Base-by-base conservation (phyloP, 345 rosid genomes). In the Aurinia saxatilis region DNA sequence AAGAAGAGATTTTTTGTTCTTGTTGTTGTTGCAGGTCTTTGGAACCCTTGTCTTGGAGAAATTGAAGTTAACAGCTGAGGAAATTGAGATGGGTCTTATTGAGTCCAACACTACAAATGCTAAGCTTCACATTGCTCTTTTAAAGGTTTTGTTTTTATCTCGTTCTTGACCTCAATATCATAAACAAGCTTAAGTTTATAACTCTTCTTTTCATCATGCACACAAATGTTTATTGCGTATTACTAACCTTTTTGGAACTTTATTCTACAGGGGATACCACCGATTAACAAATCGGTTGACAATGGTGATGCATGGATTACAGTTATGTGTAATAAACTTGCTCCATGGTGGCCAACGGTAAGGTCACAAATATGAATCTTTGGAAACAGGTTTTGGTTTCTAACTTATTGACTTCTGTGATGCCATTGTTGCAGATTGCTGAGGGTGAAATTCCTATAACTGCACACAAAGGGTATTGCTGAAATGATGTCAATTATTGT, bases 271-370 rank as follows among this genome's bases (percentile, higher is more conserved):
- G 95, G 95, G 31, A 83, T 84, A 62, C 95, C 80, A 9, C 98
- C 95, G 62, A 71, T 73, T 36, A 78, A 78, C 70, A 91, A 81
- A 62, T 37, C 61, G 11, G 58, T 91, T 76, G 71, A 80, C 30
- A 38, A 50, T 50, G 74, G 77, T 18, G 90, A 78, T 77, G 83
- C 77, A 4, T 91, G 96, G 98, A 82, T 88, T 75, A 80, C 95
- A 50, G 76, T 57, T 35, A 81, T 91, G 60, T 82, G 92, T 67
- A 91, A 88, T 84, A 86, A 81, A 76, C 79, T 91, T 3, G 68
- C 63, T 33, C 34, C 61, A 14, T 88, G 95, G 92, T 91, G 96
- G 96, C 87, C 90, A 55, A 82, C 83, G 90, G 98, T 91, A 70
- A 73, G 82, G 42, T 31, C 34, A 49, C 25, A n/a, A n/a, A n/a